phyloP scores from a whole-genome alignment of 495 filamentous ascomycete genomes.

The Acidiella bohemica region DNA sequence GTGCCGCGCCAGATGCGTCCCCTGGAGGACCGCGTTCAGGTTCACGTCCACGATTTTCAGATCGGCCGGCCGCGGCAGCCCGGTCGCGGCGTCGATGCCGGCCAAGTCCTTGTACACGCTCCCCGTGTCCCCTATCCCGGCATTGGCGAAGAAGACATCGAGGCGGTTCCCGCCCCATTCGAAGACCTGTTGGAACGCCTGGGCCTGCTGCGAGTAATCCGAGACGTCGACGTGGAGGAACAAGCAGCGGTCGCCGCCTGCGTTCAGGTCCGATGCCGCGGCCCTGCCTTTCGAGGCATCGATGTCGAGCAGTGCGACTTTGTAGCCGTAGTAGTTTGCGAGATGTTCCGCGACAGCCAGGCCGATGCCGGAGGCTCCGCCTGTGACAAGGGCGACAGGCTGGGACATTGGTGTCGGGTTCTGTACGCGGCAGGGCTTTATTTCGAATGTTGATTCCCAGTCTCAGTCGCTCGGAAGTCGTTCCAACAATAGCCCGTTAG shows the following conservation, averaged over 20 bases:
- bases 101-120: conserved; percentile 20
- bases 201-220: conserved; percentile 27
- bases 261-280: conserved; percentile 1
- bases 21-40: conserved; percentile 21
- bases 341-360: conserved; percentile 24
- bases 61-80: conserved; percentile 16
- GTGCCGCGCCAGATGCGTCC: conserved; percentile 22
- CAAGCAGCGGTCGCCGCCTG: conserved; percentile 6
- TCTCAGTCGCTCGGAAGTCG: too few relatives aligned
- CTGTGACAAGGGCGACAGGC: conserved; percentile 24
- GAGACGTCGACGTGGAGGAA: conserved; percentile 28
- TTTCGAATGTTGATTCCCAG: too few relatives aligned
- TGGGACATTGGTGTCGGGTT: too few relatives aligned
- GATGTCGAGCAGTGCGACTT: conserved; percentile 22
- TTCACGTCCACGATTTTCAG: conserved; percentile 22
- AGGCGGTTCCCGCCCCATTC: conserved; percentile 24
- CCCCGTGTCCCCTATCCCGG: conserved; percentile 19
- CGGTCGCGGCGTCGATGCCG: conserved; percentile 10
- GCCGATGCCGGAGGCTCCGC: conserved; percentile 30
- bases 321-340: conserved; percentile 16
- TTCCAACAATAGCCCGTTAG: too few relatives aligned
- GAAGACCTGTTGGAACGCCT: conserved; percentile 29
- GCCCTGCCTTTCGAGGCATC: conserved; percentile 13
- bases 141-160: conserved; percentile 23
- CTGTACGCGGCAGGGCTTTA: too few relatives aligned